Conservation (phyloP, 2,329 filamentous ascomycete genomes). For the Paecilomyces formosus region DNA sequence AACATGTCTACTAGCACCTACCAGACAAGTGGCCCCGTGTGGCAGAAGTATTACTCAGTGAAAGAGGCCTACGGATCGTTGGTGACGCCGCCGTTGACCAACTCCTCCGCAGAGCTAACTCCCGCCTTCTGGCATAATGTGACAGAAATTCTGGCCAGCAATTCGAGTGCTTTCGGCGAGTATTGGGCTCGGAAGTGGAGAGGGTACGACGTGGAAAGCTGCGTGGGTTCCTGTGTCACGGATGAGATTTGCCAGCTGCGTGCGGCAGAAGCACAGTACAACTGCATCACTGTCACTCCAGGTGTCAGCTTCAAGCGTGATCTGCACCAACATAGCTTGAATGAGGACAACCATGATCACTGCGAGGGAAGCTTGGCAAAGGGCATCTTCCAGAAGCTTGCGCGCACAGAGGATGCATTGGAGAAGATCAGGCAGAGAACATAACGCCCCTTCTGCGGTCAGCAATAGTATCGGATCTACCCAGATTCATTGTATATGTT, state of each 20-base stretch:
- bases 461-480: no score
- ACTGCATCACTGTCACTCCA: constrained; percentile 38
- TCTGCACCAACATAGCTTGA: not conserved
- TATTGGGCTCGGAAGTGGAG: constrained; percentile 43
- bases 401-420: constrained; percentile 6
- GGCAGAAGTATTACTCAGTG: constrained; percentile 49
- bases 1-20: constrained; percentile 42
- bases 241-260: constrained; percentile 44
- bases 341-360: not conserved
- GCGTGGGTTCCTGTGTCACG: constrained; percentile 34
- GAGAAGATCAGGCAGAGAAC: constrained; percentile 7
- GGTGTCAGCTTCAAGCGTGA: constrained; percentile 28
- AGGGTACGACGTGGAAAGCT: constrained; percentile 33
- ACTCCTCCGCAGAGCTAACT: constrained; percentile 38
- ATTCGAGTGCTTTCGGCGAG: constrained; percentile 35
- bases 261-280: constrained; percentile 45
- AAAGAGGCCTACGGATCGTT: constrained; percentile 45
- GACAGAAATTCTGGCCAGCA: constrained; percentile 39
- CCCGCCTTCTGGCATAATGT: constrained; percentile 52
- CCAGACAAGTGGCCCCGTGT: constrained; percentile 39
- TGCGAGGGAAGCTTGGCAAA: constrained; percentile 4
- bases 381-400: constrained; percentile 9
- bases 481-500: no score
- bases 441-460: no score
- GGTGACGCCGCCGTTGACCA: constrained; percentile 32